Evolutionary conservation across 2,329 filamentous ascomycete genomes (phyloP).

Genomic region (Diaporthe capsici): DNA sequence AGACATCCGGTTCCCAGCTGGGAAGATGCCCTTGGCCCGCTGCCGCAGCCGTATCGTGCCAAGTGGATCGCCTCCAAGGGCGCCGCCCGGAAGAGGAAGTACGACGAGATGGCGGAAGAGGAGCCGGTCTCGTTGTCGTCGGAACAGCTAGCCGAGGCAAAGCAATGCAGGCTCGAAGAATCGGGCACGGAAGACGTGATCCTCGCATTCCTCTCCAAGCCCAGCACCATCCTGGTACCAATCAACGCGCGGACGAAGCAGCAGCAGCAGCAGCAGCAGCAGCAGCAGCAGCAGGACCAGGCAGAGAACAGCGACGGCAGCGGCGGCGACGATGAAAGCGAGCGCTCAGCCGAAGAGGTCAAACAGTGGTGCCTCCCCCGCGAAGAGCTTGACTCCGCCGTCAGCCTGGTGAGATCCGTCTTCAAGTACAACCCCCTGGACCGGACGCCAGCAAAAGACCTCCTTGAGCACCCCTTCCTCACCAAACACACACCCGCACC

Average conservation of each 20-base stretch:
- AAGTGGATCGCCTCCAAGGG: neutral
- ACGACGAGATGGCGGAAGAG: neutral
- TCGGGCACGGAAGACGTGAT: neutral
- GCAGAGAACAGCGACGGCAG: neutral
- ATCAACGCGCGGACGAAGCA: too few species aligned
- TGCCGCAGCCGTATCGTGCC: neutral
- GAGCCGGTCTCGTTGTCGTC: neutral
- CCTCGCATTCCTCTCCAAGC: neutral
- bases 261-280: too few species aligned
- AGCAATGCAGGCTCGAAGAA: neutral
- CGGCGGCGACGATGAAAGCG: neutral
- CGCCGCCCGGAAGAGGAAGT: neutral
- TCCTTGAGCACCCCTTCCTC: neutral
- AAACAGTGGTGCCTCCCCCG: neutral
- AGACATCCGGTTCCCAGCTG: neutral
- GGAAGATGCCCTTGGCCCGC: neutral
- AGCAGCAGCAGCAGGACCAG: neutral
- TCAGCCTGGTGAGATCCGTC: neutral
- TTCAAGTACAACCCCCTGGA: neutral
- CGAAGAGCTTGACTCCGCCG: neutral
- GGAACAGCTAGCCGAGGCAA: accelerated
- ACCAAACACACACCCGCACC: neutral
- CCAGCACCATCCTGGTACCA: neutral
- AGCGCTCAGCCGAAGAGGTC: accelerated
- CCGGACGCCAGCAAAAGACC: neutral